Conservation (phyloP, 2,329 filamentous ascomycete genomes). For the Cordyceps fumosorosea region DNA sequence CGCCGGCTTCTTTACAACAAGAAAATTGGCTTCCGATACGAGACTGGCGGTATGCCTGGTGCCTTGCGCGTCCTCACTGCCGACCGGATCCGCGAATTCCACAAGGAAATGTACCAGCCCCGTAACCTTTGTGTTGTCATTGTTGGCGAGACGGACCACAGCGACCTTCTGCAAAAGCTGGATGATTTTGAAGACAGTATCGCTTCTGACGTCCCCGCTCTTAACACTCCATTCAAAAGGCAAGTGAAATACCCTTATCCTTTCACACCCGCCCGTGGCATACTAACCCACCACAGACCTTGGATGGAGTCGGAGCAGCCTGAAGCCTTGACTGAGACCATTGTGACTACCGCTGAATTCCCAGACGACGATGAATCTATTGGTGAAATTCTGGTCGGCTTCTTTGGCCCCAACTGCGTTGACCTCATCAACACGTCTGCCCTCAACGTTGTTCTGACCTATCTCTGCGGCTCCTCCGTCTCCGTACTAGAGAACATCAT, state of each 20-base stretch:
- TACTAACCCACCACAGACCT: conserved; percentile 39
- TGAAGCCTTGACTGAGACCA: conserved; percentile 62
- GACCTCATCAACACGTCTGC: conserved; percentile 64
- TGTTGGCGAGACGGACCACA: conserved; percentile 84
- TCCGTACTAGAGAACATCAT: conserved; percentile 86
- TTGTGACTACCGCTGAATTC: conserved; percentile 77
- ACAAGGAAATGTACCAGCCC: conserved; percentile 95
- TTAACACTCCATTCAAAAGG: conserved; percentile 69
- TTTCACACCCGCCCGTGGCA: neutral
- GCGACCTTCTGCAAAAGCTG: conserved; percentile 70
- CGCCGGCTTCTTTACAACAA: conserved; percentile 79
- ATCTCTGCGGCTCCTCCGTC: conserved; percentile 88
- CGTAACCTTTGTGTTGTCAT: conserved; percentile 89
- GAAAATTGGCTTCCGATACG: conserved; percentile 87
- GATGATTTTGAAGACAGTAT: conserved; percentile 87
- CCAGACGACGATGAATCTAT: conserved; percentile 94
- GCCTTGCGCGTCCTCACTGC: conserved; percentile 78
- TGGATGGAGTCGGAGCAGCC: conserved; percentile 87
- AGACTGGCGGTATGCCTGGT: conserved; percentile 97
- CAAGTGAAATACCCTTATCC: conserved; percentile 16
- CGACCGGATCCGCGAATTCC: conserved; percentile 88
- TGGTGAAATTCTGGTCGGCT: conserved; percentile 79
- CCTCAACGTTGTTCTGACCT: conserved; percentile 72
- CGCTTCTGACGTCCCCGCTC: conserved; percentile 69
- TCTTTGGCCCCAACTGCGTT: conserved; percentile 78